Evolutionary conservation across 2,329 filamentous ascomycete species (phyloP).

Genomic region (Fusarium domesticum): DNA sequence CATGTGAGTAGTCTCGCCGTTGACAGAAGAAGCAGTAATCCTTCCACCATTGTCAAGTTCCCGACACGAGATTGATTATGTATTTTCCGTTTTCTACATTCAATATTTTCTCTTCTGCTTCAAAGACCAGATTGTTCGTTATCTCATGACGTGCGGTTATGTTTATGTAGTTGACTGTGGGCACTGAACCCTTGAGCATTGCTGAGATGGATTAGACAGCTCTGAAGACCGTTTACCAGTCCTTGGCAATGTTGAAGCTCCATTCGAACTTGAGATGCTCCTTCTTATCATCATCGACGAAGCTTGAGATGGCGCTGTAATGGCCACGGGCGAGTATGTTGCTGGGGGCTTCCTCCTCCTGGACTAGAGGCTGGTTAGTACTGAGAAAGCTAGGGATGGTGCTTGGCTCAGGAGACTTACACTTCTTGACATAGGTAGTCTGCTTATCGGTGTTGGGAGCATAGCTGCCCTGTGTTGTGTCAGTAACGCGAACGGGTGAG

Average conservation of each 20-base stretch:
- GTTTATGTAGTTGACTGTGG: background rate
- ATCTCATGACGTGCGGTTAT: constrained; percentile 1
- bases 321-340: constrained; percentile 87
- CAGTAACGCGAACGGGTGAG: constrained; percentile 11
- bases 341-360: constrained; percentile 85
- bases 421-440: constrained; percentile 83
- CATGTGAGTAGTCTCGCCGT: background rate
- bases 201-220: background rate
- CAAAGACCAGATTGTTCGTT: background rate
- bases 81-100: background rate
- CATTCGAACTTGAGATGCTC: constrained; percentile 90
- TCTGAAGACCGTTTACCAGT: constrained; percentile 61
- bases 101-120: background rate
- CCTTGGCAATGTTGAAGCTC: constrained; percentile 95
- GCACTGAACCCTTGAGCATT: background rate
- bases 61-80: background rate
- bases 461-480: constrained; percentile 70
- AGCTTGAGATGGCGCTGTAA: constrained; percentile 86
- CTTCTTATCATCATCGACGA: constrained; percentile 92
- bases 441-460: constrained; percentile 89
- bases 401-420: constrained; percentile 53
- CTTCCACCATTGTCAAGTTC: background rate
- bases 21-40: background rate
- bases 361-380: constrained; percentile 55
- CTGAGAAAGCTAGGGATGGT: no score